Conservation (phyloP, 176 grass and related monocot species). For the Triticum timopheevii region DNA sequence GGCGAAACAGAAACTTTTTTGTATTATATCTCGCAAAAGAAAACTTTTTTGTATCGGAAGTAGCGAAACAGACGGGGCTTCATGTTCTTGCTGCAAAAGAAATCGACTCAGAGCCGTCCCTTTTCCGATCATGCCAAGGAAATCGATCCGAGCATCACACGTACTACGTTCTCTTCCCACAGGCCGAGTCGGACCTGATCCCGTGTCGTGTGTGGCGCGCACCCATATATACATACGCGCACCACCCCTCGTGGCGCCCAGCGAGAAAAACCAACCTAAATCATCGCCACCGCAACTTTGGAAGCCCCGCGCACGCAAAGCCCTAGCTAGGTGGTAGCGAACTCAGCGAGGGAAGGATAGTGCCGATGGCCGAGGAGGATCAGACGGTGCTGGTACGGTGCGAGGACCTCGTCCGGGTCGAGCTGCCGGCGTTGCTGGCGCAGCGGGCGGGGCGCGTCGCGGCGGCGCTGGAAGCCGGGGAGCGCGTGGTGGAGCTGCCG, state of each 20-base stretch:
- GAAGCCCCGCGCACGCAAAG: too few species aligned
- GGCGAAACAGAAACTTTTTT: too few species aligned
- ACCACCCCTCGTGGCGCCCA: not conserved
- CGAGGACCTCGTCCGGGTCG: slow-evolving; percentile 24
- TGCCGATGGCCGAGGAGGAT: not conserved
- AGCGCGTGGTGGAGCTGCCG: not conserved
- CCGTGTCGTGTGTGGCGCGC: not conserved
- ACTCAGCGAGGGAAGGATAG: not conserved
- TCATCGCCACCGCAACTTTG: too few species aligned
- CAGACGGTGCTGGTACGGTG: slow-evolving; percentile 28
- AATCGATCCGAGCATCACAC: not conserved
- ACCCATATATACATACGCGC: not conserved
- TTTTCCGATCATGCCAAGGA: not conserved
- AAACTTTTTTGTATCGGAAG: too few species aligned
- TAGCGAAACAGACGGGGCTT: too few species aligned
- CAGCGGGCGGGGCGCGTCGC: not conserved
- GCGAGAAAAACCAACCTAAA: not conserved
- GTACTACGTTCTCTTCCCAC: not conserved
- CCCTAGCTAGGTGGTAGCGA: not conserved
- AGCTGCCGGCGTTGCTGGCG: not conserved
- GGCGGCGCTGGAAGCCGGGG: not conserved
- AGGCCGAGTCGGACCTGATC: not conserved
- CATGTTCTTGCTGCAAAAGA: too few species aligned
- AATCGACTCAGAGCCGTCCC: not conserved
- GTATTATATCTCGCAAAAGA: too few species aligned